A percentile compares a stretch with the other conserved stretches of the same genome.
These are phyloP conservation scores for Teratosphaeriaceae sp. DNA, from an alignment of 2,329 filamentous ascomycete genomes.

Conservation along the genomic window DNA sequence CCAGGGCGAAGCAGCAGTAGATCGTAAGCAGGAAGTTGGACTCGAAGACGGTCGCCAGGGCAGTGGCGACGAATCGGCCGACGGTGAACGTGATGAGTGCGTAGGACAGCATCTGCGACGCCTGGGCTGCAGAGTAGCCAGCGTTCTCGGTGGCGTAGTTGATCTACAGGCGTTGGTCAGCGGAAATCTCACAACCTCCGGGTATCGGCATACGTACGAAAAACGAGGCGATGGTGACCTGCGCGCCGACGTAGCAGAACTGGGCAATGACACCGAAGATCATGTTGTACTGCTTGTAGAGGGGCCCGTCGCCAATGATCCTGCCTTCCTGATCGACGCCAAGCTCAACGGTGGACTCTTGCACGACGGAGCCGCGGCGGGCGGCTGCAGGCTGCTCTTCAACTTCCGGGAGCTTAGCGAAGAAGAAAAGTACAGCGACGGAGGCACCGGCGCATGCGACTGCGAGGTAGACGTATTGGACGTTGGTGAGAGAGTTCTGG, in stretches of 20 bases:
- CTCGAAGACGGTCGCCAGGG: slow-evolving; percentile 28
- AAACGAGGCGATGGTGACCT: slow-evolving; percentile 31
- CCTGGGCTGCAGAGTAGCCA: slow-evolving; percentile 22
- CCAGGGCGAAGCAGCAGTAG: slow-evolving; percentile 28
- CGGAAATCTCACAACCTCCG: too few relatives aligned
- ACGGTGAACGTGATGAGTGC: slow-evolving; percentile 34
- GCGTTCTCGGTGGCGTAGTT: slow-evolving; percentile 34
- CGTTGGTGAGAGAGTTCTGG: slow-evolving; percentile 29
- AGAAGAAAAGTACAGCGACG: slow-evolving; percentile 31
- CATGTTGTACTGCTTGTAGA: slow-evolving; percentile 37
- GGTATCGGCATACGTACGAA: too few relatives aligned
- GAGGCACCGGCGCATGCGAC: slow-evolving; percentile 32
- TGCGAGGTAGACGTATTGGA: slow-evolving; percentile 34
- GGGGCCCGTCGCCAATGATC: slow-evolving; percentile 26
- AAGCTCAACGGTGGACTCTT: slow-evolving; percentile 22
- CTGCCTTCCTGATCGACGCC: slow-evolving; percentile 25
- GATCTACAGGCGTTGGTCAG: slow-evolving; percentile 33
- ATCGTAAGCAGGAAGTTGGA: slow-evolving; percentile 32
- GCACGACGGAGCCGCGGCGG: slow-evolving; percentile 23
- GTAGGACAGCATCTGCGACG: slow-evolving; percentile 33
- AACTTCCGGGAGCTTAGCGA: slow-evolving; percentile 33
- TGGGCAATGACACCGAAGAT: slow-evolving; percentile 32
- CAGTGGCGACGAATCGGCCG: slow-evolving; percentile 34
- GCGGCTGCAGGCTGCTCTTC: slow-evolving; percentile 15
- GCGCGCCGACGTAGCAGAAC: slow-evolving; percentile 33